Conservation (phyloP, 1,284 basidiomycete species). For the Albatrellus sp. region DNA sequence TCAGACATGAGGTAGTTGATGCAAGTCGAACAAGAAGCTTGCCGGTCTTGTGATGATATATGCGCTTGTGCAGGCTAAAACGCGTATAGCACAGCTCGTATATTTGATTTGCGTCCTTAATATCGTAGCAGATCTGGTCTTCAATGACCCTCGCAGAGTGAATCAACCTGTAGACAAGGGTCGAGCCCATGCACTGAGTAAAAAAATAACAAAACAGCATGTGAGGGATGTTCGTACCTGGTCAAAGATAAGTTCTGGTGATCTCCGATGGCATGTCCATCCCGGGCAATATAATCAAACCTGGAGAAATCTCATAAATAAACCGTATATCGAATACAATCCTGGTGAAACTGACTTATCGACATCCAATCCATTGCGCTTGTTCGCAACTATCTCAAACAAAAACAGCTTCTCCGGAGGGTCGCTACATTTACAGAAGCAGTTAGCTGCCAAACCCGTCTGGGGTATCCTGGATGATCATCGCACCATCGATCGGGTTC, state of each 20-base stretch:
- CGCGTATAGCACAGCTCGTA: slow-evolving; percentile 62
- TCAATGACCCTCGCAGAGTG: slow-evolving; percentile 62
- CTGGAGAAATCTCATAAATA: slow-evolving; percentile 18
- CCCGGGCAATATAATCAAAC: slow-evolving; percentile 70
- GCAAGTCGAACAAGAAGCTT: slow-evolving; percentile 7
- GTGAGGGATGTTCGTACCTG: slow-evolving; percentile 21
- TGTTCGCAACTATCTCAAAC: slow-evolving; percentile 69
- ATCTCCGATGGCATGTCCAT: slow-evolving; percentile 59
- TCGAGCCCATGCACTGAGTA: neutral
- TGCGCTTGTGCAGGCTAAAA: slow-evolving; percentile 63
- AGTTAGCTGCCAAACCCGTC: neutral
- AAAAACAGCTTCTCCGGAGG: slow-evolving; percentile 32
- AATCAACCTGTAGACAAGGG: slow-evolving; percentile 37
- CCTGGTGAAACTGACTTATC: slow-evolving; percentile 46
- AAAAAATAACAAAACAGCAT: neutral
- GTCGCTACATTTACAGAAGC: slow-evolving; percentile 5
- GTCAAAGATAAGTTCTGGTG: slow-evolving; percentile 40
- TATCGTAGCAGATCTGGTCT: slow-evolving; percentile 62
- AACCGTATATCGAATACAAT: neutral
- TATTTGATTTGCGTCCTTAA: slow-evolving; percentile 66
- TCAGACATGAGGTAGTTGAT: neutral
- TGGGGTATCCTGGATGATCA: neutral
- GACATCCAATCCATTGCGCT: slow-evolving; percentile 67
- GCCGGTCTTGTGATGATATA: slow-evolving; percentile 73
- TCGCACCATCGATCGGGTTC: slow-evolving; percentile 34